Evolutionary conservation across 306 rosid species (phyloP), one percentile per base, ranked within the genome.

Genomic region (Quillaja saponaria): DNA sequence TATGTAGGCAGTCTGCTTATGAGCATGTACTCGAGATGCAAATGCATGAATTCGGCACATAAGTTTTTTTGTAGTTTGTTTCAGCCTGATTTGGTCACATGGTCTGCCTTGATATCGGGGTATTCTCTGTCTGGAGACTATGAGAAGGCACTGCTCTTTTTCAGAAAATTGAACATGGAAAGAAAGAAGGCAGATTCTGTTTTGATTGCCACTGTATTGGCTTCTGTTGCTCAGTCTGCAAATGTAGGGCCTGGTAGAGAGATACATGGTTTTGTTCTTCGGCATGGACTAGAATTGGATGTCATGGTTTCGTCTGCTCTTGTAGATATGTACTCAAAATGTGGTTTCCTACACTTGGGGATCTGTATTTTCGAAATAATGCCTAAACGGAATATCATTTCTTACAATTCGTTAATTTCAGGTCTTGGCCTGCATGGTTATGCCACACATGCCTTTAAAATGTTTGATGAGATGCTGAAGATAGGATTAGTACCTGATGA

Each of bases 41-140:
- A 65, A 69, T 82, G 85, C 73, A 78, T 84, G 80, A 67, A 47
- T 49, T 88, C 79, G 0, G 96, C 94, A 10, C 67, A 74, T 70
- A 63, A 73, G 54, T 84, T 86, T 49, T 92, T 92, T 71, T 39
- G 74, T 54, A 72, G 82, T 69, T 58, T 84, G 51, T 69, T 39
- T 39, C 76, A 77, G 63, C 94, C 90, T 44, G 98, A 88, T 84
- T 84, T 88, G 69, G 85, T 92, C 37, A 84, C 86, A 10, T 82
- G 98, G 95, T 86, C 96, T 38, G 84, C 92, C 67, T 84, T 92
- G 52, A 82, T 92, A 58, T 61, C 82, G 48, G 98, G 98, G 34
- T 81, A 81, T 76, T 81, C 94, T 53, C 88, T 61, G 46, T 66
- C 81, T 37, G 89, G 95, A 55, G 86, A 88, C 38, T 56, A 67